Evolutionary conservation across 306 rosid genomes (phyloP).

Genomic region (Sindora glabra): DNA sequence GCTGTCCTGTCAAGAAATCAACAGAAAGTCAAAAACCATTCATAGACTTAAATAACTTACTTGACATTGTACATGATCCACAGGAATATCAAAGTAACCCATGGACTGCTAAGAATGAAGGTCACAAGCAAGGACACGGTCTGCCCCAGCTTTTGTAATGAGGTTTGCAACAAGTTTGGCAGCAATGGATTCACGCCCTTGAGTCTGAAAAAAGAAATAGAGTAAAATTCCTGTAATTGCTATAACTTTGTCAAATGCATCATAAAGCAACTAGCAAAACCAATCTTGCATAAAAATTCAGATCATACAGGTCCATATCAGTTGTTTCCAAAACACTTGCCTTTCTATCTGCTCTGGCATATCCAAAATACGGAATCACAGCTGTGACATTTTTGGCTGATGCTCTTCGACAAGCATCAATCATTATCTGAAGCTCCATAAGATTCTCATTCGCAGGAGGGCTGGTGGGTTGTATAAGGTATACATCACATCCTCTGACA

Average conservation of each 20-base stretch:
- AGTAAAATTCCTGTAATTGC: neutral
- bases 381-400: conserved; percentile 89
- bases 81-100: conserved; percentile 98
- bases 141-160: conserved; percentile 93
- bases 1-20: neutral
- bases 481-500: conserved; percentile 90
- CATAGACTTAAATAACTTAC: conserved; percentile 36
- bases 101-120: conserved; percentile 97
- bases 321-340: conserved; percentile 24
- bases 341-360: conserved; percentile 98
- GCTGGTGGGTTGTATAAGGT: conserved; percentile 82
- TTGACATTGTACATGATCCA: conserved; percentile 91
- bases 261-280: neutral
- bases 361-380: conserved; percentile 94
- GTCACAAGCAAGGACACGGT: conserved; percentile 96
- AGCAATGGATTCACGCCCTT: conserved; percentile 98
- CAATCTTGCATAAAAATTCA: too few relatives aligned
- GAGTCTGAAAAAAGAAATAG: conserved; percentile 43
- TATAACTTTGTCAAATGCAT: neutral
- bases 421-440: conserved; percentile 86
- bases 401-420: conserved; percentile 95
- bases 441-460: conserved; percentile 96
- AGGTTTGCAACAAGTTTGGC: conserved; percentile 95
- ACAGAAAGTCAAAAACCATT: conserved; percentile 16
- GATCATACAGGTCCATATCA: neutral